A percentile compares a stretch with the other conserved stretches of the same genome.
Conservation (phyloP, 169 alveolate genomes). For the Cryptosporidium ryanae region DNA sequence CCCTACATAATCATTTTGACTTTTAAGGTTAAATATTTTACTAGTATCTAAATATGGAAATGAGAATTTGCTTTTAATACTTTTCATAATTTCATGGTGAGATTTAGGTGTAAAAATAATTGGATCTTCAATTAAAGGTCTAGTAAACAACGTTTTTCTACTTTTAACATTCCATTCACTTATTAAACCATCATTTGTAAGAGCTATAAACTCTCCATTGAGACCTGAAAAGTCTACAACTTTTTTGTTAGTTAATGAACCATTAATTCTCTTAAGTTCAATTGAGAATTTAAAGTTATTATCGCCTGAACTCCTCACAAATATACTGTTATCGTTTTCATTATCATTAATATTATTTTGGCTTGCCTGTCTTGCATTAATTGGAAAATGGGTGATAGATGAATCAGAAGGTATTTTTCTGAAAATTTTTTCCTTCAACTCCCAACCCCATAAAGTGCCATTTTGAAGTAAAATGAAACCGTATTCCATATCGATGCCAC, state of each 20-base stretch:
- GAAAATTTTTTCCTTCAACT: not conserved
- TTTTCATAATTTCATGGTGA: conserved; percentile 15
- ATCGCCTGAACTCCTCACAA: not conserved
- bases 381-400: not conserved
- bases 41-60: not conserved
- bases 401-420: not conserved
- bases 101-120: conserved; percentile 24
- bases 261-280: conserved; percentile 4
- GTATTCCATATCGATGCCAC: conserved; percentile 44
- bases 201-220: conserved; percentile 55
- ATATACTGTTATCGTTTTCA: not conserved
- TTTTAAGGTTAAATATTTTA: not conserved
- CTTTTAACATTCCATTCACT: conserved; percentile 58
- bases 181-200: conserved; percentile 51
- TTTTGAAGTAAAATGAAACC: conserved; percentile 62
- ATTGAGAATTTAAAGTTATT: not conserved
- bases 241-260: conserved; percentile 30
- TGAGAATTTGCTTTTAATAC: not conserved
- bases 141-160: conserved; percentile 20
- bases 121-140: conserved; percentile 57
- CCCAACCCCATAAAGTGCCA: conserved; percentile 57
- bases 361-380: not conserved
- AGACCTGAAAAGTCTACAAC: conserved; percentile 69
- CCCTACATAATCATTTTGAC: not conserved
- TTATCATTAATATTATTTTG: not conserved